These are phyloP conservation scores for Herpetospermum pedunculosum DNA, from an alignment of 306 rosid genomes.

Conservation along the genomic window DNA sequence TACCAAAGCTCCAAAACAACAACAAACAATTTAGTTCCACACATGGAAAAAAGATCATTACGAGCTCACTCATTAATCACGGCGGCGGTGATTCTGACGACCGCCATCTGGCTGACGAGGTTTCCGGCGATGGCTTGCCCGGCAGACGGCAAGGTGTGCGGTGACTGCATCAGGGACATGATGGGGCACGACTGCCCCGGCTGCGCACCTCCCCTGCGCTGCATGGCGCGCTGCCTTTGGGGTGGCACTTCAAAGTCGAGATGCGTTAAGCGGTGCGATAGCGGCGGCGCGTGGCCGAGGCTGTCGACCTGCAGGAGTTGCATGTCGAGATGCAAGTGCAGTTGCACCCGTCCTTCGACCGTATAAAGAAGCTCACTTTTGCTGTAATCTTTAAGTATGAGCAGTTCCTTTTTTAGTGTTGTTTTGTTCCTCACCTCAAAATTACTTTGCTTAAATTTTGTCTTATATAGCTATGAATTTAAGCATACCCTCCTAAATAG, in stretches of 20 bases:
- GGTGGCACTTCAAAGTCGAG: conserved; percentile 33
- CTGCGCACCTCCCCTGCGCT: conserved; percentile 45
- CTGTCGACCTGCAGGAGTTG: conserved; percentile 65
- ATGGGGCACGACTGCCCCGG: conserved; percentile 46
- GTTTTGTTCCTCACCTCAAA: too few relatives aligned
- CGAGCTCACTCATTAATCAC: background rate
- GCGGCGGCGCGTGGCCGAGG: conserved; percentile 29
- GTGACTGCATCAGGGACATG: conserved; percentile 40
- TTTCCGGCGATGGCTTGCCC: conserved; percentile 33
- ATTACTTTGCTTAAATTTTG: too few relatives aligned
- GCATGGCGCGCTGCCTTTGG: conserved; percentile 86
- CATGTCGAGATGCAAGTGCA: conserved; percentile 78
- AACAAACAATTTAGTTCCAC: too few relatives aligned
- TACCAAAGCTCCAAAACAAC: too few relatives aligned
- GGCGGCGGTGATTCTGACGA: background rate
- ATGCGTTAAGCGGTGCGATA: conserved; percentile 41
- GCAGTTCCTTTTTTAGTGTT: too few relatives aligned
- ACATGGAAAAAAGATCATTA: background rate
- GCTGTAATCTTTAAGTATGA: too few relatives aligned
- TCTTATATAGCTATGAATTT: too few relatives aligned
- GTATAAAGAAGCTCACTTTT: too few relatives aligned
- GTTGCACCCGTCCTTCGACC: conserved; percentile 29
- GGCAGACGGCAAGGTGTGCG: conserved; percentile 32
- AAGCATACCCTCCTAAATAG: too few relatives aligned
- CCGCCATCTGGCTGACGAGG: conserved; percentile 15